A percentile compares a stretch with the other conserved stretches of the same genome.
Evolutionary conservation across 108 stramenopile species (phyloP).

Genomic region (Asterionellopsis glacialis): DNA sequence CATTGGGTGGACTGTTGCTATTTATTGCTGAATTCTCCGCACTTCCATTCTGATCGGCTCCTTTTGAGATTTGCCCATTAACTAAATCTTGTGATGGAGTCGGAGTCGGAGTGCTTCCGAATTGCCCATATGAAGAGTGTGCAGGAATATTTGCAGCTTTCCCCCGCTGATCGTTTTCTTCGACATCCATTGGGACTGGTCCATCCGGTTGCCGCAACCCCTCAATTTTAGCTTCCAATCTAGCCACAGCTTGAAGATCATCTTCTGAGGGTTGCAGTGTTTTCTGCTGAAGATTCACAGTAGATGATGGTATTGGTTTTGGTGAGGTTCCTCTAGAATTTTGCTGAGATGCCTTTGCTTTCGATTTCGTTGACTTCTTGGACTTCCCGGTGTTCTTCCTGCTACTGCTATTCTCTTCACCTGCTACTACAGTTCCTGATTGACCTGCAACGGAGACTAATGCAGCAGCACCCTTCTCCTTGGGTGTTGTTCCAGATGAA

Average conservation of each 20-base stretch:
- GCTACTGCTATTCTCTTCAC: conserved; percentile 21
- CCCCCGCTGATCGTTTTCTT: background rate
- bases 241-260: conserved; percentile 27
- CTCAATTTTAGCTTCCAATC: conserved; percentile 7
- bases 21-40: background rate
- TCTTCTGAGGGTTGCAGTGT: conserved; percentile 1
- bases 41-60: background rate
- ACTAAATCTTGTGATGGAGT: too few species aligned
- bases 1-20: background rate
- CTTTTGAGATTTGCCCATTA: background rate
- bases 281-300: conserved; percentile 9
- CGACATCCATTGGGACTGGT: background rate
- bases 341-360: conserved; percentile 24
- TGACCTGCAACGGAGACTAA: conserved; percentile 18
- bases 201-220: background rate
- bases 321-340: conserved; percentile 13
- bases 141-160: background rate
- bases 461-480: conserved; percentile 7
- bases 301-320: conserved; percentile 8
- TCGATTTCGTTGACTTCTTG: conserved; percentile 30
- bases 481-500: too few species aligned
- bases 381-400: conserved; percentile 20
- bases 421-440: conserved; percentile 2
- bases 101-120: too few species aligned
- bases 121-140: too few species aligned